Base-by-base conservation (phyloP, 2,329 filamentous ascomycete species). In the Diaporthe citrichinensis region DNA sequence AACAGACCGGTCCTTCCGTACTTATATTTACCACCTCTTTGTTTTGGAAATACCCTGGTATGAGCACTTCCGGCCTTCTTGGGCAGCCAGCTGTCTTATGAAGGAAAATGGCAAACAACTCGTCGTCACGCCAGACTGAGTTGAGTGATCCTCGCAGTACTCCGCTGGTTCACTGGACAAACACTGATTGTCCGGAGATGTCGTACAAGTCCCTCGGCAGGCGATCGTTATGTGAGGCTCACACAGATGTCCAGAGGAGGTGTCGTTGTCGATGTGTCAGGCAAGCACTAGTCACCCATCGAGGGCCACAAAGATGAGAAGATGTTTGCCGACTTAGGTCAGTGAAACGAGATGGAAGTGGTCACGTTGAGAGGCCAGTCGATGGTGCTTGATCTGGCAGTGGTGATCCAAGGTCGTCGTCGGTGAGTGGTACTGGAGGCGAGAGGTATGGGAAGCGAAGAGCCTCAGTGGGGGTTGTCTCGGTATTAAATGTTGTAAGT, bases 41-140 rank as follows among this genome's bases (percentile, higher is more conserved):
- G 34, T 58, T 41, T 9, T 59, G 8, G 53, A 57, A 65, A 65
- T 46, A 20, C 23, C 17, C 17, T 28, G n/a, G 10, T 62, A 31
- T 34, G 49, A 51, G 39, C 44, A 20, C 25, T 41, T 72, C 46
- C n/a, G 23, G 61, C 71, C 71, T 73, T 53, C 49, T 75, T 59
- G 73, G 62, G 76, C 76, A 77, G 73, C 76, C 73, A 75, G 73
- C 76, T 77, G 73, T 75, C 76, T 77, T 75, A 71, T 73, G 57
- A 73, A 69, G 69, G 69, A 67, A 77, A 51, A 31, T 44, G 55
- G 74, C 69, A 76, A 75, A 73, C 68, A 75, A 69, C 17, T 51
- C 57, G 46, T 58, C 73, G 73, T 46, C 36, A 36, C 57, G 61
- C 49, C 46, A 55, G 57, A 17, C 69, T 59, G 31, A 39, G 61